Evolutionary conservation across 2,329 filamentous ascomycete species (phyloP).

Genomic region (Diaporthe aspalathi): DNA sequence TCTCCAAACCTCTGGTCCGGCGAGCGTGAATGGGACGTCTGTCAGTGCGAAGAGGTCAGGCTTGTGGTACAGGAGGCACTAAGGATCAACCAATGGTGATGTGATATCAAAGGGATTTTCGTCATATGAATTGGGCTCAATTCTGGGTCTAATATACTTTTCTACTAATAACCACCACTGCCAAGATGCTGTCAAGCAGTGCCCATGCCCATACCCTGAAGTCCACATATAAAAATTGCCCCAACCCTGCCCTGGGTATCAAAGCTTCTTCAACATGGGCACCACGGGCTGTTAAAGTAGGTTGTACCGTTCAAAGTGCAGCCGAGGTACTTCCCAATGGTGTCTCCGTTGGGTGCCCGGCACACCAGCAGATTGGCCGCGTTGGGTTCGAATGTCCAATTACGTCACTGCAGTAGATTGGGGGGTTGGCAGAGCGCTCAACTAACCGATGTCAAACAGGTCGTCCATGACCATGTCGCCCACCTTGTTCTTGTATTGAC

Average conservation of each 20-base stretch:
- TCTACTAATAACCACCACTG: neutral
- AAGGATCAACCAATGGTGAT: neutral
- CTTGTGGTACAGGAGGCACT: neutral
- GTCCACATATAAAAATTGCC: neutral
- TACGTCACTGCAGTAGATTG: too few species aligned
- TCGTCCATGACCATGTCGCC: neutral
- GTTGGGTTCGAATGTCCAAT: neutral
- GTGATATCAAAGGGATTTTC: neutral
- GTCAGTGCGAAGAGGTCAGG: neutral
- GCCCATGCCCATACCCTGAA: too few species aligned
- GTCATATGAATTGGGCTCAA: neutral
- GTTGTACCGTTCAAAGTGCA: neutral
- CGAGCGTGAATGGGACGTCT: constrained; percentile 44
- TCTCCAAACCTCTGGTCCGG: constrained; percentile 52
- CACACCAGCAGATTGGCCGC: constrained; percentile 12
- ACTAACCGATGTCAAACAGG: neutral
- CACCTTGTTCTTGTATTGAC: neutral
- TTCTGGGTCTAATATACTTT: neutral
- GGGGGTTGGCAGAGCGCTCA: too few species aligned
- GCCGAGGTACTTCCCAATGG: neutral
- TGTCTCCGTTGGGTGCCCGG: neutral
- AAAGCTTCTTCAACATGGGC: neutral
- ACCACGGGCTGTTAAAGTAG: neutral
- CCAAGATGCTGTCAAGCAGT: neutral
- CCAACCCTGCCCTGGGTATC: neutral